Evolutionary conservation across 2,329 filamentous ascomycete genomes (phyloP), one percentile per base, ranked within the genome.

Genomic region (Aureobasidium leucospermi): DNA sequence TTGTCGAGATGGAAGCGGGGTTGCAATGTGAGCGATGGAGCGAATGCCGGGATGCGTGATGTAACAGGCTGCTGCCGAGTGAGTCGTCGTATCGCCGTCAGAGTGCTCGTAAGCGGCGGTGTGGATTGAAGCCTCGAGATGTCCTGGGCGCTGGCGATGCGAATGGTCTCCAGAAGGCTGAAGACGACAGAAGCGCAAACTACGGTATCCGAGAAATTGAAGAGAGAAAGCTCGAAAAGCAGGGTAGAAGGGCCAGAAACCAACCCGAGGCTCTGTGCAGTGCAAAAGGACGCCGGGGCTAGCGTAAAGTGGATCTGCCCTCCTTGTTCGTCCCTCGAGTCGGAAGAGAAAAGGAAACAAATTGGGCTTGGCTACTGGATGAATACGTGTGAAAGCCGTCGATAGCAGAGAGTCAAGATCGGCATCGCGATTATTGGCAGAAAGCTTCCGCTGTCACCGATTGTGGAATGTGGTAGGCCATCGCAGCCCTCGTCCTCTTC

Each of bases 401-500:
- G 47, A 58, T 58, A 16, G 34, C 41, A 48, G 32, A 53, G 49
- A 58, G 55, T 58, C 55, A 58, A 29, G 55, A 58, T 58, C 55
- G 55, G 55, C 55, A 43, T 16, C 48, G 10, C 13, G 11, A 16
- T 39, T 32, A 31, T 23, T 47, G 53, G 41, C 32, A 15, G 31
- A 58, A 39, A 55, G 19, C 41, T 46, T 57, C 42, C 31, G 32
- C 15, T 41, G 32, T 28, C 13, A 15, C 23, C 39, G 5, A n/a
- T 5, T 29, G 41, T 46, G 52, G 52, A 57, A 57, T 57, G 52
- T 16, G 4, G 28, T 11, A 31, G 31, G 63, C 64, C 65, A 63
- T 68, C 67, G 63, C 67, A 62, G 64, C 63, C 60, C 59, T 72
- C 61, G 9, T 8, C 15, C 59, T 49, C 60, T 58, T 49, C 53